phyloP scores from a whole-genome alignment of 345 rosid species.

The Eucalyptus regnans region DNA sequence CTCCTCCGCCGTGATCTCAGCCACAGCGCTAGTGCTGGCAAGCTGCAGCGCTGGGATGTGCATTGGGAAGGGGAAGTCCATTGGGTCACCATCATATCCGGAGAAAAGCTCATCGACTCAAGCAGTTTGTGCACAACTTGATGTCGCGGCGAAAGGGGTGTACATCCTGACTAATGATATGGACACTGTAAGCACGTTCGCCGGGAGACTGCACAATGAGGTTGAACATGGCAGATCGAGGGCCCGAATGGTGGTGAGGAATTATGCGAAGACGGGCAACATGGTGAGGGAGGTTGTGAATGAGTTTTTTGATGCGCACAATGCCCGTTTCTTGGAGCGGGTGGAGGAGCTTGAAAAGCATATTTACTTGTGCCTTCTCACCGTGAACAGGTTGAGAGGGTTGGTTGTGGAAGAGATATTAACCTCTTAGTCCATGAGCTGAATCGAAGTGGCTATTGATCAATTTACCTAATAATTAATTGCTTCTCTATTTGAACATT shows the following conservation, averaged over 20 bases:
- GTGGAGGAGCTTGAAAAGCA: slow-evolving; percentile 77
- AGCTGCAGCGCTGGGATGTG: slow-evolving; percentile 38
- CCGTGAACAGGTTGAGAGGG: slow-evolving; percentile 69
- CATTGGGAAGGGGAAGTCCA: background rate
- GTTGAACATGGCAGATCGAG: background rate
- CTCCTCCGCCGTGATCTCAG: slow-evolving; percentile 28
- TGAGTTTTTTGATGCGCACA: slow-evolving; percentile 23
- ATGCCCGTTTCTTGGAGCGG: slow-evolving; percentile 50
- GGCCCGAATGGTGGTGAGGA: slow-evolving; percentile 7
- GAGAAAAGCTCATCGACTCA: background rate
- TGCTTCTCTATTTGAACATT: background rate
- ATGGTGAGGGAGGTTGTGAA: slow-evolving; percentile 33
- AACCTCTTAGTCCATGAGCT: background rate
- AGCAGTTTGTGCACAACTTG: slow-evolving; percentile 47
- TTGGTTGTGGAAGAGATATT: slow-evolving; percentile 38
- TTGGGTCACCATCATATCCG: background rate
- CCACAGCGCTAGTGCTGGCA: slow-evolving; percentile 33
- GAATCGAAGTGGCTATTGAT: background rate
- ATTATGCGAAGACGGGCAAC: slow-evolving; percentile 19
- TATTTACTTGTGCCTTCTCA: slow-evolving; percentile 57
- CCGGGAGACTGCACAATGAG: slow-evolving; percentile 37
- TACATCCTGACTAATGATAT: slow-evolving; percentile 68
- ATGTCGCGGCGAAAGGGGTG: slow-evolving; percentile 64
- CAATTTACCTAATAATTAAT: background rate
- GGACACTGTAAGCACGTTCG: slow-evolving; percentile 51